These are phyloP conservation scores for Kodamaea fukazawae DNA, from an alignment of 805 yeast species.

Conservation along the genomic window DNA sequence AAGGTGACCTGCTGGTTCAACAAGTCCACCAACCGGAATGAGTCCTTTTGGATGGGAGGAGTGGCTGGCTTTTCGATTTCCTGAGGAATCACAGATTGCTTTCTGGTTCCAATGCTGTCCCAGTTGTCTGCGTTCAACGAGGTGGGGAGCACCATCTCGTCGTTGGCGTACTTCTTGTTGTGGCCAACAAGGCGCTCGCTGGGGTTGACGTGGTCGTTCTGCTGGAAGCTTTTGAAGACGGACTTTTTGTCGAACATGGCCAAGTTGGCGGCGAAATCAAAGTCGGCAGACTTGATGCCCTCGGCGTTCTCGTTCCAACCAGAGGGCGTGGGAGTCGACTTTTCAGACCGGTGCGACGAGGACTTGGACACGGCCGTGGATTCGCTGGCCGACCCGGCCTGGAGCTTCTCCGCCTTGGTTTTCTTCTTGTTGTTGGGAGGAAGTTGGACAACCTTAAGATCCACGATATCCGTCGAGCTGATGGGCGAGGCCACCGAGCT, in stretches of 20 bases:
- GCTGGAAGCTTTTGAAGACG: slow-evolving; percentile 74
- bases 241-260: slow-evolving; percentile 77
- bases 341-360: slow-evolving; percentile 45
- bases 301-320: slow-evolving; percentile 22
- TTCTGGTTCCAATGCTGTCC: slow-evolving; percentile 41
- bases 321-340: background rate
- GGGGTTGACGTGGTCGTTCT: slow-evolving; percentile 58
- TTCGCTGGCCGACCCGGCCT: slow-evolving; percentile 22
- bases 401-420: slow-evolving; percentile 12
- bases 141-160: slow-evolving; percentile 68
- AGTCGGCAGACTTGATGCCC: slow-evolving; percentile 53
- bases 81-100: slow-evolving; percentile 7
- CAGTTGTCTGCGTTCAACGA: slow-evolving; percentile 45
- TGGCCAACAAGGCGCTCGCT: slow-evolving; percentile 69
- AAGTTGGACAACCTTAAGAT: slow-evolving; percentile 55
- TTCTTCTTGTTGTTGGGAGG: slow-evolving; percentile 35
- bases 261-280: slow-evolving; percentile 81
- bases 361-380: slow-evolving; percentile 27
- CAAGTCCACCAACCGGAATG: slow-evolving; percentile 9
- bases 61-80: slow-evolving; percentile 17
- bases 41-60: slow-evolving; percentile 12
- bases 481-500: slow-evolving; percentile 18
- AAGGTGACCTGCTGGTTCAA: slow-evolving; percentile 41
- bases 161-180: slow-evolving; percentile 67
- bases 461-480: slow-evolving; percentile 43